phyloP scores from a whole-genome alignment of 1,284 basidiomycete species.

The Rhodotorula sp. region DNA sequence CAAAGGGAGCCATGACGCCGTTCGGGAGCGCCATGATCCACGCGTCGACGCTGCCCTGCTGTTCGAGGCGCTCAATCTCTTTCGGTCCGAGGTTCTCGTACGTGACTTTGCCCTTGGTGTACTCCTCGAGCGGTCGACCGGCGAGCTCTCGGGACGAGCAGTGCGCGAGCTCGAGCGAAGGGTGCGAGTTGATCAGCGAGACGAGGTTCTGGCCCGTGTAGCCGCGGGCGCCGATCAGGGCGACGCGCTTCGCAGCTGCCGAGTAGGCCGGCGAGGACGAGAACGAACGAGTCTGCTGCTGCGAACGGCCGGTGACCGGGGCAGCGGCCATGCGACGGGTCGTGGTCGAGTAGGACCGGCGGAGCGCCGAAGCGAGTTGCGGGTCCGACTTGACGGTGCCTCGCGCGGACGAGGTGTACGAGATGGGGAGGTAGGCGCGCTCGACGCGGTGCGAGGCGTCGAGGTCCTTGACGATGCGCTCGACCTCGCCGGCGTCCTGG shows the following conservation, averaged over 20 bases:
- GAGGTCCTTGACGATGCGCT: constrained; percentile 76
- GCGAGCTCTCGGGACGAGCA: constrained; percentile 95
- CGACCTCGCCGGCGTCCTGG: constrained; percentile 87
- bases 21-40: constrained; percentile 99
- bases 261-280: constrained; percentile 54
- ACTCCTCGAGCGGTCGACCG: constrained; percentile 75
- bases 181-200: constrained; percentile 78
- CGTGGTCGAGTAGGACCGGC: constrained; percentile 71
- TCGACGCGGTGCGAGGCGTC: constrained; percentile 84
- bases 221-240: constrained; percentile 90
- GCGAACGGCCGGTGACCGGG: constrained; percentile 3
- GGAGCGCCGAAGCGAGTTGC: constrained; percentile 47
- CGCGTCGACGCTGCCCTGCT: constrained; percentile 82
- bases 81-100: constrained; percentile 75
- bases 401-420: constrained; percentile 60
- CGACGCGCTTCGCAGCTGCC: constrained; percentile 75
- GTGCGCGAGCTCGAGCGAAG: constrained; percentile 82
- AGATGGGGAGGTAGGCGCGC: constrained; percentile 81
- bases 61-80: constrained; percentile 84
- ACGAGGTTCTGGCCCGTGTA: constrained; percentile 94
- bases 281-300: constrained; percentile 44
- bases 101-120: constrained; percentile 71
- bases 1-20: constrained; percentile 94
- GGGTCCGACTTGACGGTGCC: constrained; percentile 48
- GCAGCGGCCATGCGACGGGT: constrained; percentile 53